Evolutionary conservation across 2,329 filamentous ascomycete genomes (phyloP).

Genomic region (Aspergillus uvarum): DNA sequence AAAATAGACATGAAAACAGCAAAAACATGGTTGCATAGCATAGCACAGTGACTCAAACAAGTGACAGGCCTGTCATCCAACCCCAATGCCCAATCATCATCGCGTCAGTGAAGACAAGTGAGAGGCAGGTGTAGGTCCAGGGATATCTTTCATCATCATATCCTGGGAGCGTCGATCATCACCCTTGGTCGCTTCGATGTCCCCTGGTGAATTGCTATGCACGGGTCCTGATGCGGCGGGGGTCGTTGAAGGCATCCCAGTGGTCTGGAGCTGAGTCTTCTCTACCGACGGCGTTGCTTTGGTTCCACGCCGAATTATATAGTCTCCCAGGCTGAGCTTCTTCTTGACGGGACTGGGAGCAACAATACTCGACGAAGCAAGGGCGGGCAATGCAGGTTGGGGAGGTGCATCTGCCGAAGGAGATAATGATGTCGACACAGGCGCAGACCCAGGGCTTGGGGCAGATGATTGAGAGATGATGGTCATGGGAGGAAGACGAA

Average conservation of each 20-base stretch:
- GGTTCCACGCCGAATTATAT: conserved; percentile 45
- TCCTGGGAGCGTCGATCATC: conserved; percentile 26
- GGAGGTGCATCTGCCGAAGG: conserved; percentile 28
- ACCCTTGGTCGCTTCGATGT: conserved; percentile 19
- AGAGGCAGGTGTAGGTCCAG: conserved; percentile 28
- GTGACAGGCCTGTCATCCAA: background rate
- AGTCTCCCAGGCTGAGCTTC: conserved; percentile 52
- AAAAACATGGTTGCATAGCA: conserved; percentile 14
- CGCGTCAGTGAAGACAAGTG: conserved; percentile 30
- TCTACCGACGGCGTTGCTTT: conserved; percentile 43
- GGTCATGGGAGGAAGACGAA: conserved; percentile 30
- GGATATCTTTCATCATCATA: conserved; percentile 34
- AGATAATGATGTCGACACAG: conserved; percentile 31
- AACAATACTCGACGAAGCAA: conserved; percentile 31
- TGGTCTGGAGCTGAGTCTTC: conserved; percentile 36
- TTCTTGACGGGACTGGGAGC: conserved; percentile 52
- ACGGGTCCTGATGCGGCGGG: conserved; percentile 21
- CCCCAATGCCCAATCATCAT: conserved; percentile 12
- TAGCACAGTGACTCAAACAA: conserved; percentile 13
- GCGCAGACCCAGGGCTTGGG: conserved; percentile 31
- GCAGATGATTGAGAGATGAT: conserved; percentile 22
- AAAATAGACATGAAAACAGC: conserved; percentile 13
- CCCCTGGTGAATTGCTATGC: conserved; percentile 11
- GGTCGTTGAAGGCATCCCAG: conserved; percentile 26
- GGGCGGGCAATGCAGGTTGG: conserved; percentile 21